Conservation (phyloP, 306 rosid species). For the Quillaja saponaria region DNA sequence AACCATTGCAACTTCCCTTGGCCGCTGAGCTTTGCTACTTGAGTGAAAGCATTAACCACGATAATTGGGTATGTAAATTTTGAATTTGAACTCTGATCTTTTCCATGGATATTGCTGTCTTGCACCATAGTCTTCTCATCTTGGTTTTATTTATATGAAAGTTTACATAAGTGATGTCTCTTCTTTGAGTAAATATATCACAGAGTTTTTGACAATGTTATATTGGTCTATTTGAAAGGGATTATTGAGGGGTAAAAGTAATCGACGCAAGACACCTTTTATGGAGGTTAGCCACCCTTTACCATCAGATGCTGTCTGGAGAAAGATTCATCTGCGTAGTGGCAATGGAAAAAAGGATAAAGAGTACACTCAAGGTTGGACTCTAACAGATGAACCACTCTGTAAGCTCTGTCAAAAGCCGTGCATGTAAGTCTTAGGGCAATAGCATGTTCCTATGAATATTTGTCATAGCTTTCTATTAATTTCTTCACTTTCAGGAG, state of each 20-base stretch:
- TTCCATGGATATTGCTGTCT: constrained; percentile 24
- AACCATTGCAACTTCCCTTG: constrained; percentile 88
- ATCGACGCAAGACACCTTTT: constrained; percentile 76
- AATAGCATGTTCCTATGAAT: constrained; percentile 19
- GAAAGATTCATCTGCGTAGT: constrained; percentile 54
- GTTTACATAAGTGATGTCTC: too few relatives aligned
- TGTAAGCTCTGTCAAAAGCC: constrained; percentile 89
- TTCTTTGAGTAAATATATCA: too few relatives aligned
- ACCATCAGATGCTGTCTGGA: constrained; percentile 87
- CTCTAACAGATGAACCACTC: constrained; percentile 68
- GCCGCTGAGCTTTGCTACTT: constrained; percentile 73
- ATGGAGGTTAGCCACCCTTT: constrained; percentile 73
- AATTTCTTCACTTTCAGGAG: constrained; percentile 61
- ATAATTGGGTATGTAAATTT: constrained; percentile 50
- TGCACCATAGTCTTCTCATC: neutral
- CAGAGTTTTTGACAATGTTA: too few relatives aligned
- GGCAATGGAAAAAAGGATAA: constrained; percentile 80
- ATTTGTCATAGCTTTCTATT: constrained; percentile 23
- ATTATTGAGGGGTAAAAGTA: constrained; percentile 81
- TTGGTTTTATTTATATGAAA: too few relatives aligned
- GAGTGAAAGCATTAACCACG: constrained; percentile 74
- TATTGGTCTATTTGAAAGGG: constrained; percentile 69
- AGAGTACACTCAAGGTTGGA: constrained; percentile 89
- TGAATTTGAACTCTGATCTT: constrained; percentile 28
- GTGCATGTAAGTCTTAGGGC: constrained; percentile 64